Conservation (phyloP, 2,329 filamentous ascomycete genomes). For the Curvularia lunata region DNA sequence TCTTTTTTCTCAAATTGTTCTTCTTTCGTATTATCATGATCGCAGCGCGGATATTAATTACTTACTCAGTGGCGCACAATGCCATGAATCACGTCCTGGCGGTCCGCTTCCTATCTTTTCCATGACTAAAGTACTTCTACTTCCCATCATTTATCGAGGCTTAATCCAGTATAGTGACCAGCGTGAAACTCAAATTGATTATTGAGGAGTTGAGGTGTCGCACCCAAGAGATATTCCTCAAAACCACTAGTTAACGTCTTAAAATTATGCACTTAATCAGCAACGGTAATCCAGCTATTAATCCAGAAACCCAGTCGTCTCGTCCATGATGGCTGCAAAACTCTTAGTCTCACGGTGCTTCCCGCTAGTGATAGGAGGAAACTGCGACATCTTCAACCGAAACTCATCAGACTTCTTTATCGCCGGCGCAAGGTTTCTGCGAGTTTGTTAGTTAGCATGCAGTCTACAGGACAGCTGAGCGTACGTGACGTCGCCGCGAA, state of each 20-base stretch:
- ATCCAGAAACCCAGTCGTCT: slow-evolving; percentile 44
- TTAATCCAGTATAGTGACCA: background rate
- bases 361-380: slow-evolving; percentile 45
- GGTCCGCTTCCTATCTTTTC: background rate
- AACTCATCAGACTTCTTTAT: slow-evolving; percentile 57
- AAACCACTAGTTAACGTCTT: background rate
- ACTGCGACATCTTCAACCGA: slow-evolving; percentile 39
- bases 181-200: no score
- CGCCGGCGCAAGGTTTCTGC: slow-evolving; percentile 56
- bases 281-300: slow-evolving; percentile 16
- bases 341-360: slow-evolving; percentile 46
- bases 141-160: background rate
- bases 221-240: background rate
- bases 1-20: background rate
- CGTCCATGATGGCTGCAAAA: slow-evolving; percentile 47
- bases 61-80: background rate
- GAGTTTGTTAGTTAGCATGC: background rate
- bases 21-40: background rate
- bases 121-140: background rate
- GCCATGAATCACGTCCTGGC: background rate
- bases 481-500: slow-evolving; percentile 72
- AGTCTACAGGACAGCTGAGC: slow-evolving; percentile 23
- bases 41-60: background rate
- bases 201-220: no score
- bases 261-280: background rate